Evolutionary conservation across 352 stramenopile genomes (phyloP).

Genomic region (Phytopythium oedochilum): DNA sequence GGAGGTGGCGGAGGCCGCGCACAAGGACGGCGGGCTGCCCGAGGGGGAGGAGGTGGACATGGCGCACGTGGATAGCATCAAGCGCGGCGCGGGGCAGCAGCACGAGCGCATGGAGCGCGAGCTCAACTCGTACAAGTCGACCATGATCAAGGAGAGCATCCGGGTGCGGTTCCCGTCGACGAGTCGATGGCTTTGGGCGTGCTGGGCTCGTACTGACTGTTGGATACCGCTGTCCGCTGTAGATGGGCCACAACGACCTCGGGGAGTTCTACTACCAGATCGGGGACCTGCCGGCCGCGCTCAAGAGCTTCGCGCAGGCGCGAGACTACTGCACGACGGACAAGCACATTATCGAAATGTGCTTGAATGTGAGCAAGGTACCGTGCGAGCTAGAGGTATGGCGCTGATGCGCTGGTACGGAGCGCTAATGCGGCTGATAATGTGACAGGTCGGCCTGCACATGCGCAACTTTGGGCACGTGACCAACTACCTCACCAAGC

Average conservation of each 20-base stretch:
- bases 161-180: conserved; percentile 29
- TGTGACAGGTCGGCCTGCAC: conserved; percentile 58
- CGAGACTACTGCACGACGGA: conserved; percentile 89
- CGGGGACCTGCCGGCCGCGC: conserved; percentile 61
- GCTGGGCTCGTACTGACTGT: not conserved
- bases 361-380: conserved; percentile 87
- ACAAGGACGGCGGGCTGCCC: conserved; percentile 17
- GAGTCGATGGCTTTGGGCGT: not conserved
- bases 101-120: conserved; percentile 85
- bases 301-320: conserved; percentile 85
- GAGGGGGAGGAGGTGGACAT: conserved; percentile 37
- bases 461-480: conserved; percentile 85
- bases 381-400: not conserved
- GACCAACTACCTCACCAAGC: conserved; percentile 84
- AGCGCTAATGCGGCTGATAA: not conserved
- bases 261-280: conserved; percentile 86
- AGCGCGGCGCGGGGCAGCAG: conserved; percentile 55
- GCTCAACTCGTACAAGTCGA: conserved; percentile 90
- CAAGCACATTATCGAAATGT: conserved; percentile 90
- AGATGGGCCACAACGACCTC: conserved; percentile 89
- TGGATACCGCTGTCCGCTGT: not conserved
- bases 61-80: conserved; percentile 56
- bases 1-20: conserved; percentile 41
- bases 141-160: conserved; percentile 91
- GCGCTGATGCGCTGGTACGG: not conserved